Evolutionary conservation across 73 alveolate genomes (phyloP).

Genomic region (Stentor coeruleus): DNA sequence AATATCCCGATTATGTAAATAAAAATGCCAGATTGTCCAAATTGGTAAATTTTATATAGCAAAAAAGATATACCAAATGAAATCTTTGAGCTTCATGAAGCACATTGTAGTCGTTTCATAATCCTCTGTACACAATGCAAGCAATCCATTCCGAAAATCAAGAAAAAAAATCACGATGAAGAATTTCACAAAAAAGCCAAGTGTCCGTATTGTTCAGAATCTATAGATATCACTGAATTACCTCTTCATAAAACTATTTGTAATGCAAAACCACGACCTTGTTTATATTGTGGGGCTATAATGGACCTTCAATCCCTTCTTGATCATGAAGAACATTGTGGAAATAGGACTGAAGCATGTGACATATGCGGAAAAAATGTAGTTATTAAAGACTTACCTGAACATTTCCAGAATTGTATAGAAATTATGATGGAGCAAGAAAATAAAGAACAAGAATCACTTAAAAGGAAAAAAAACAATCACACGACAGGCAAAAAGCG

Average conservation of each 20-base stretch:
- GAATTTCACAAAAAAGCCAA: constrained; percentile 20
- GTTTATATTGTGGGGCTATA: constrained; percentile 4
- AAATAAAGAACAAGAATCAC: no score
- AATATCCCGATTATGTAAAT: no score
- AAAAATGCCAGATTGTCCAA: no score
- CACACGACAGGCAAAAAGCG: no score
- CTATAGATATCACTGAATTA: not conserved
- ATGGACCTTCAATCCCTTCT: not conserved
- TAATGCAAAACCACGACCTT: not conserved
- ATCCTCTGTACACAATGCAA: not conserved
- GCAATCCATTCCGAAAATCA: not conserved
- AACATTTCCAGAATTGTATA: not conserved
- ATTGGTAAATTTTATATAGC: constrained; percentile 7
- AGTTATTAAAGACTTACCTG: not conserved
- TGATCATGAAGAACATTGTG: constrained; percentile 7
- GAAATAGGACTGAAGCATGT: constrained; percentile 12
- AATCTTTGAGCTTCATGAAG: constrained; percentile 1
- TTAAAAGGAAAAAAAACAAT: no score
- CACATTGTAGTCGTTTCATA: constrained; percentile 1
- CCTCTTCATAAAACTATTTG: not conserved
- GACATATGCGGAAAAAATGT: not conserved
- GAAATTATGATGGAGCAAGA: no score
- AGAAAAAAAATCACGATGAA: not conserved
- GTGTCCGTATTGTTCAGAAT: not conserved
- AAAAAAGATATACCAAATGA: not conserved